Evolutionary conservation across 2,329 filamentous ascomycete genomes (phyloP), one percentile per base, ranked within the genome.

Genomic region (Colletotrichum sp.): DNA sequence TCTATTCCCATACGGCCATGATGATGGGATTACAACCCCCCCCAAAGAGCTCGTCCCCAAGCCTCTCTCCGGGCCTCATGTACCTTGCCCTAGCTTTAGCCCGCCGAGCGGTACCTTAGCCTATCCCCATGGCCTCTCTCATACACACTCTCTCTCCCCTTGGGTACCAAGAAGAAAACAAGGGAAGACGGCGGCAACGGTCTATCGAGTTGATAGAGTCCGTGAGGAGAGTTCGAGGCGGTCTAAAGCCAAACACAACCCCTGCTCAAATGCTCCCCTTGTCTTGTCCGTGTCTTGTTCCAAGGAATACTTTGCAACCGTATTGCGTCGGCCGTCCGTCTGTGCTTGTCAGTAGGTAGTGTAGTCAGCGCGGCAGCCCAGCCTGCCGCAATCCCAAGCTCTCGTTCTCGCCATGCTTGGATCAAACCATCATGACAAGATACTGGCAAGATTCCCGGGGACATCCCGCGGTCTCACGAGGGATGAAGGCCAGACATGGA

Each of bases 181-280:
- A 57, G 32, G 30, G 26, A 59, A 16, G 32, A 73, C 64, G 63
- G 59, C 69, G 32, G 43, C 12, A 55, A 61, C 43, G 26, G 68
- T 52, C 52, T 63, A 61, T 61, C 36, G 64, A 73, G 34, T 73
- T 75, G 73, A 73, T 72, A 72, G 64, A 73, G 57, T 26, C 73
- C 34, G 73, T 60, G 64, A 73, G 55, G 70, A 73, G 24, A 73
- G 73, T 72, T 75, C 70, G 57, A 73, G 73, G 73, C 73, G 73
- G 70, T 75, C 73, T 75, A 65, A 48, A 59, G 70, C 70, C 73
- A 73, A 75, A 68, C 73, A 52, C 36, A 67, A 72, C 70, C 73
- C 73, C 64, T 75, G 73, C 70, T 48, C 57, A 63, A 63, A 68
- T 32, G 64, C 73, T 39, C 64, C 57, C 39, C 57, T 59, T 68